Conservation (phyloP, 164 flowering plant species). For the Magnolia sinica region DNA sequence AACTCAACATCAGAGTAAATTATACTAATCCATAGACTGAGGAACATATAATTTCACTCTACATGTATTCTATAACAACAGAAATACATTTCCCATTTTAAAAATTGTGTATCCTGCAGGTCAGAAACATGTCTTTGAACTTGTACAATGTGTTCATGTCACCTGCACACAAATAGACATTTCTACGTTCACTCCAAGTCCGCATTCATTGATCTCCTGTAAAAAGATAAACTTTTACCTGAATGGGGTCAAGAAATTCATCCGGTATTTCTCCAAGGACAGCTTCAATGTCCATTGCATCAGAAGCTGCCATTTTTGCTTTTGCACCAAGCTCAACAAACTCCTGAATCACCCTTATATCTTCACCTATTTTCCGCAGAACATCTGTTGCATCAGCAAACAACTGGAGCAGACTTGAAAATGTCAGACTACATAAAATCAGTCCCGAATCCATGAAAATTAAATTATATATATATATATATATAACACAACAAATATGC, state of each 20-base stretch:
- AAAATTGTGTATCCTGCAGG: background rate
- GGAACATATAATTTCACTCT: background rate
- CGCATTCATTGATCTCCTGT: background rate
- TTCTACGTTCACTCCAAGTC: too few species aligned
- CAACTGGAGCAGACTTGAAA: slow-evolving; percentile 43
- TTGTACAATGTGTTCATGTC: background rate
- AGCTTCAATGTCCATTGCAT: slow-evolving; percentile 90
- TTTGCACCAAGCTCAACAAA: slow-evolving; percentile 79
- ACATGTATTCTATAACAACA: background rate
- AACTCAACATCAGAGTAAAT: too few species aligned
- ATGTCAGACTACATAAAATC: slow-evolving; percentile 11
- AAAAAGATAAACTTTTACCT: slow-evolving; percentile 38
- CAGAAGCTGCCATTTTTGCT: slow-evolving; percentile 83
- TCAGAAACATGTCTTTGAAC: background rate
- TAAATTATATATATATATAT: too few species aligned
- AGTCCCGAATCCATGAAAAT: background rate
- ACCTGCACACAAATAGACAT: background rate
- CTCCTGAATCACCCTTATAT: slow-evolving; percentile 67
- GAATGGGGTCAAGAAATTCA: slow-evolving; percentile 98
- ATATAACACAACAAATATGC: background rate
- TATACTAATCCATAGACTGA: too few species aligned
- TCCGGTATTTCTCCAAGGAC: slow-evolving; percentile 96
- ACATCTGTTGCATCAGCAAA: slow-evolving; percentile 87
- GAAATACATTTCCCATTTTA: background rate
- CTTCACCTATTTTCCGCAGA: slow-evolving; percentile 74